Base-by-base conservation (phyloP, 352 stramenopile species). In the Pythium aquatile region DNA sequence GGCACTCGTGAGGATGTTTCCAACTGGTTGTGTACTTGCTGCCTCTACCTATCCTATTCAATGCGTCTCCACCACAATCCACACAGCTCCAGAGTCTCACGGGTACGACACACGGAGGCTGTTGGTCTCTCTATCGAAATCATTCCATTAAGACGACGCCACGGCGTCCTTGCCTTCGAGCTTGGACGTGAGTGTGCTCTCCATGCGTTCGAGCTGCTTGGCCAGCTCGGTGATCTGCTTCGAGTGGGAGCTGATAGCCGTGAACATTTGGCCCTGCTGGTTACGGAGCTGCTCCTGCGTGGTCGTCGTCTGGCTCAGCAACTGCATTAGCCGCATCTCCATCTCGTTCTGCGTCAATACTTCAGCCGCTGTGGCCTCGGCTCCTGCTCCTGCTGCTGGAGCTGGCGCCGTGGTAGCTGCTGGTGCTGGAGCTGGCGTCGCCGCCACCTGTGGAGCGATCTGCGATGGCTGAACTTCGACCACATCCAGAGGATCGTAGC, bases 261-360 rank as follows among this genome's bases (percentile, higher is more conserved):
- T 81, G 28, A 91, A 85, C 85, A 94, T 94, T 57, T 91, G 80
- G 0, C 72, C 78, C 35, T 94, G 85, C 64, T 94, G 85, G 63
- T 85, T 87, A 20, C 81, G 80, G 28, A 94, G 68, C 55, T 94
- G 85, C 66, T 91, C 78, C 55, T 94, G 85, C 5, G 85, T 94
- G 37, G 64, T 83, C 26, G 85, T 94, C 0, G 85, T 94, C 68
- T 94, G 83, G 44, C 81, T 88, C 32, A 94, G 67, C 46, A 94
- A 59, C 58, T 91, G 63, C 74, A 94, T 74, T 24, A 94, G 65
- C 53, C 77, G 79, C 26, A 73, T 74, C 69, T 94, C 85, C 83
- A 94, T 94, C 57, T 87, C 78, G 42, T 83, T 77, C 51, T 88
- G 74, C 0, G 67, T 67, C 61, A 73, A 52, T 40, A 64, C 56